phyloP scores from a whole-genome alignment of 257 asterid species.

The Solanum clarkiae region DNA sequence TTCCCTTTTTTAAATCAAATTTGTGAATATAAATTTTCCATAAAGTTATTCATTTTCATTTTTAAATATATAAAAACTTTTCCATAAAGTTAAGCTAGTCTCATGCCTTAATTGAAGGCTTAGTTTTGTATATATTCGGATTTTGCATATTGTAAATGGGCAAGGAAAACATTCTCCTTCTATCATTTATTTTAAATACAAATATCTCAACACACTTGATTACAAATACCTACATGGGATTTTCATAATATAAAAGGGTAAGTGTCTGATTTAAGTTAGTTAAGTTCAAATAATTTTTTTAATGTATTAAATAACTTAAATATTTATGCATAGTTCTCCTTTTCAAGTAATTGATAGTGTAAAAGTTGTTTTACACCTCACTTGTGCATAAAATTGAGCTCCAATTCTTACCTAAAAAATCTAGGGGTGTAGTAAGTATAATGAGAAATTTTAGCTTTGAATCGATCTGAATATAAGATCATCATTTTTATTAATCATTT shows the following conservation, averaged over 20 bases:
- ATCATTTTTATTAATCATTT: background rate
- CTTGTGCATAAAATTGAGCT: background rate
- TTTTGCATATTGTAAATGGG: too few relatives aligned
- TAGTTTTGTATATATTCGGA: too few relatives aligned
- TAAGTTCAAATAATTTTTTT: background rate
- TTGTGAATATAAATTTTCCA: background rate
- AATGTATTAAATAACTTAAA: background rate
- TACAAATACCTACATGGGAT: background rate
- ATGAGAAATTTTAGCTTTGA: rapidly evolving
- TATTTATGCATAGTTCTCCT: background rate
- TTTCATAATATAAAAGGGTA: too few relatives aligned
- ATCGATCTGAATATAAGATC: background rate
- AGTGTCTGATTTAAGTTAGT: background rate
- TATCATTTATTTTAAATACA: too few relatives aligned
- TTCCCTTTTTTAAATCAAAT: background rate
- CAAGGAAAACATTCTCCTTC: too few relatives aligned
- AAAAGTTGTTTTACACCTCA: background rate
- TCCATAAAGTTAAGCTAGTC: too few relatives aligned
- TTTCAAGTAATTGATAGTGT: background rate
- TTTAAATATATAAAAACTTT: background rate
- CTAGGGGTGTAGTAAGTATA: background rate
- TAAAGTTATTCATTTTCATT: background rate
- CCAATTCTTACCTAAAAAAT: background rate
- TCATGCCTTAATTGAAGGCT: too few relatives aligned
- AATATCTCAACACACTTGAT: background rate